Conservation (phyloP, 2,329 filamentous ascomycete genomes). For the Cryphonectria carpinicola region DNA sequence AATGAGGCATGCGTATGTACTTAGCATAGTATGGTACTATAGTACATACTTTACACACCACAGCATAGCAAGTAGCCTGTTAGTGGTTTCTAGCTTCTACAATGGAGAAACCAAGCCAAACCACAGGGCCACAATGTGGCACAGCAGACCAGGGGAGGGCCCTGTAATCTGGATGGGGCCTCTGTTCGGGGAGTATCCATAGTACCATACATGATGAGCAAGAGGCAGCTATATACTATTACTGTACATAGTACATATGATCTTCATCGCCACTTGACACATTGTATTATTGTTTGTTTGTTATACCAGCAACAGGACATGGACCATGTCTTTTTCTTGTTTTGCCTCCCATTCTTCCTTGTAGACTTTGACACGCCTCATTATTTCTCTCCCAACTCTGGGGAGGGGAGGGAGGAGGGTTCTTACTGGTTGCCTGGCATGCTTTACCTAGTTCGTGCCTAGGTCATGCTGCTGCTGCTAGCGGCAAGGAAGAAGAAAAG, state of each 20-base stretch:
- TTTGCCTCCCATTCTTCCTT: background rate
- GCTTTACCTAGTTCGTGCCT: background rate
- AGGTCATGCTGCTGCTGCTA: background rate
- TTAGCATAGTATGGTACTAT: background rate
- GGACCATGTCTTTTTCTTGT: background rate
- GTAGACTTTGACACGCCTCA: background rate
- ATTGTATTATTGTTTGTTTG: background rate
- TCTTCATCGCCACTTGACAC: constrained; percentile 2
- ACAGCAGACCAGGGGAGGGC: background rate
- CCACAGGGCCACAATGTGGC: background rate
- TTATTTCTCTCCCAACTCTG: background rate
- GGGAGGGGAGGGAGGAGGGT: background rate
- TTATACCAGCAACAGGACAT: background rate
- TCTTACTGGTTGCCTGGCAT: background rate
- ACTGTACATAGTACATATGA: background rate
- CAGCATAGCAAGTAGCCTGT: no score
- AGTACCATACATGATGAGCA: background rate
- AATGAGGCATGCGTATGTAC: no score
- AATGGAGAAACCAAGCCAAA: background rate
- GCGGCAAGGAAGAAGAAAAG: background rate
- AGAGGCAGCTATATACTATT: background rate
- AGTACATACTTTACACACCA: background rate
- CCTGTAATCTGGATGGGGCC: background rate
- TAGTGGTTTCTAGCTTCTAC: no score
- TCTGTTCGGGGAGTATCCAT: background rate